Base-by-base conservation (phyloP, 495 filamentous ascomycete species). In the Aspergillus kassunensis region DNA sequence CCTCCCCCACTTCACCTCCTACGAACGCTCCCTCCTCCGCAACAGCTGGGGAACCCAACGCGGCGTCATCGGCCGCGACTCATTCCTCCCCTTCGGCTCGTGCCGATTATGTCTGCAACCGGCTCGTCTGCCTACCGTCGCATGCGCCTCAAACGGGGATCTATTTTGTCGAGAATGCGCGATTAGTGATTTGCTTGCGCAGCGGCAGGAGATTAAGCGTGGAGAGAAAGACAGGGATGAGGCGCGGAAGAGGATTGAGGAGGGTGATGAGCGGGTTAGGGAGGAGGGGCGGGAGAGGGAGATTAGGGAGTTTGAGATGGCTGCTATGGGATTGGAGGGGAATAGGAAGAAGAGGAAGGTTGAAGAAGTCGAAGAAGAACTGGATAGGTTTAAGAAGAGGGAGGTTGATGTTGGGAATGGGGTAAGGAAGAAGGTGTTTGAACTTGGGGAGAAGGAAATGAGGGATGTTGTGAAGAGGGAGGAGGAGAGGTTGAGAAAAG, bases 101-200 rank as follows among this genome's bases (percentile, higher is more conserved):
- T 98, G 93, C 72, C 82, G 84, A 45, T 80, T 98, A 15, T 98
- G 93, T 56, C 83, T 97, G 1, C 84, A 91, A 59, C 84, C 89
- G 5, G 87, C 91, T 18, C 83, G 85, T 15, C 78, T 88, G 24
- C 93, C 93, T 0, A 91, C 97, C 12, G 91, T 98, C 18, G 76
- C 80, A 25, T 87, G 84, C 61, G 67, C 82, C 25, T 79, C 79
- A 0, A 82, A 87, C 53, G 93, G 92, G 43, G 91, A 97, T 65
- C 78, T 98, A n/a, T 97, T 97, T 72, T 98, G 93, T 62, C 81
- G 90, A 51, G 93, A 98, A 68, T 98, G 93, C 70, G 91, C 91
- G 9, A 82, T 97, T 23, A 88, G 72, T 60, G 96, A 97, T 63
- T 83, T 98, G 35, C 78, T 98, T 1, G 80, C 89, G 8, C 93